These are phyloP conservation scores for Ophiostoma pallidulum DNA, from an alignment of 2,329 filamentous ascomycete genomes.

Conservation along the genomic window DNA sequence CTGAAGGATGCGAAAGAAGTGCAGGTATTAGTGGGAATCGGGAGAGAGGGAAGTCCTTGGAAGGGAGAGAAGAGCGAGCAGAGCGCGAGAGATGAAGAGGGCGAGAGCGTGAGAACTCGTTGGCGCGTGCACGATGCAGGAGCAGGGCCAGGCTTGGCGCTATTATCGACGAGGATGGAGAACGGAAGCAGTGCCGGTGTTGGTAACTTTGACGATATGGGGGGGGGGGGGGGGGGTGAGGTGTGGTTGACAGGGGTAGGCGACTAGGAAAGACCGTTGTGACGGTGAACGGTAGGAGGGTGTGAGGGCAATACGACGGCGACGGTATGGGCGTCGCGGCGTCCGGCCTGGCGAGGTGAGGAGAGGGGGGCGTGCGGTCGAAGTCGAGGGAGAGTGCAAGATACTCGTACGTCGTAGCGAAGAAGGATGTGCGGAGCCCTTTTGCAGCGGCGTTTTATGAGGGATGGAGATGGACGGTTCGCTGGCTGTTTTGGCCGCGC, in stretches of 20 bases:
- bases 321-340: too few species aligned
- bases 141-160: not conserved
- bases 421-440: too few species aligned
- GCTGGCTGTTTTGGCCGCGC: too few species aligned
- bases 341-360: too few species aligned
- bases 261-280: constrained; percentile 2
- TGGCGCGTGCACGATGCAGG: not conserved
- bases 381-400: too few species aligned
- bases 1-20: not conserved
- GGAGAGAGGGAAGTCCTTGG: not conserved
- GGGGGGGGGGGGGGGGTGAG: too few species aligned
- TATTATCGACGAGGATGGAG: constrained; percentile 5
- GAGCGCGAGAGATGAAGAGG: not conserved
- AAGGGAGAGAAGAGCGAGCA: not conserved
- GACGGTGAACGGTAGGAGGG: not conserved
- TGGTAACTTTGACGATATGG: constrained; percentile 6
- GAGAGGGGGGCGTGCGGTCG: too few species aligned
- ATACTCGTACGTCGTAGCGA: too few species aligned
- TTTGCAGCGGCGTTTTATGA: not conserved
- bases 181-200: constrained; percentile 11
- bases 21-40: not conserved
- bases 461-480: not conserved
- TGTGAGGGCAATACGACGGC: not conserved
- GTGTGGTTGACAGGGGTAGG: constrained; percentile 7
- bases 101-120: not conserved